Conservation (phyloP, 495 filamentous ascomycete species). For the Collariella sp. region DNA sequence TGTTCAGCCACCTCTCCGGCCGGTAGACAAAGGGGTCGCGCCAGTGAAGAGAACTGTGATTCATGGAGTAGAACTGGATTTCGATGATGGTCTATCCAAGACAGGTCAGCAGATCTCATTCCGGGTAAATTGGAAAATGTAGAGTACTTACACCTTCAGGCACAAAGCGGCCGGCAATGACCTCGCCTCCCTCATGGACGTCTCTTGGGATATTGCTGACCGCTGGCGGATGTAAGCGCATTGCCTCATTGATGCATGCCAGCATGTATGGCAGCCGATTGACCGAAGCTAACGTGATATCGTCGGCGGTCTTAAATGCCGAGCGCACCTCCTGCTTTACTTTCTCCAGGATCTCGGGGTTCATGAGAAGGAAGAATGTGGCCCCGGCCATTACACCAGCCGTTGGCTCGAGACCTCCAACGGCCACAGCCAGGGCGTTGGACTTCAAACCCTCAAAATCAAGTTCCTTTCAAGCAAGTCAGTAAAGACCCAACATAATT, state of each 20-base stretch:
- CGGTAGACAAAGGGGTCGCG: not conserved
- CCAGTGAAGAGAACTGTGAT: not conserved
- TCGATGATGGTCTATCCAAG: constrained; percentile 37
- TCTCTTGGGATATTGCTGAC: constrained; percentile 39
- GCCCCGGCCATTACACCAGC: constrained; percentile 46
- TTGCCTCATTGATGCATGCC: constrained; percentile 48
- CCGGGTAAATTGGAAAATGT: constrained; percentile 7
- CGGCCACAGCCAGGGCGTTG: constrained; percentile 37
- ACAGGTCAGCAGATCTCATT: not conserved
- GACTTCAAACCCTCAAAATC: constrained; percentile 16
- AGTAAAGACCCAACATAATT: not conserved
- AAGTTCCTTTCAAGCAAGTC: not conserved
- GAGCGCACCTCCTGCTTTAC: constrained; percentile 44
- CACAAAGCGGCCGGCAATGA: constrained; percentile 40
- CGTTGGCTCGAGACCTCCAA: constrained; percentile 53
- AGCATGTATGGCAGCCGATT: constrained; percentile 44
- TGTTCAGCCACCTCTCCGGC: constrained; percentile 30
- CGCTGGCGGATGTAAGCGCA: constrained; percentile 52
- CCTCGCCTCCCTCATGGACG: constrained; percentile 37
- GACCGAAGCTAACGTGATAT: constrained; percentile 45
- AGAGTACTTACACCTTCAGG: constrained; percentile 29
- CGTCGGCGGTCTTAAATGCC: constrained; percentile 38
- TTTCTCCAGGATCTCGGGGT: constrained; percentile 35
- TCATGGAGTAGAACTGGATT: constrained; percentile 23
- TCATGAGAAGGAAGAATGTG: constrained; percentile 43